Evolutionary conservation across 306 rosid species (phyloP), one percentile per base, ranked within the genome.

Genomic region (Crataegus laevigata): DNA sequence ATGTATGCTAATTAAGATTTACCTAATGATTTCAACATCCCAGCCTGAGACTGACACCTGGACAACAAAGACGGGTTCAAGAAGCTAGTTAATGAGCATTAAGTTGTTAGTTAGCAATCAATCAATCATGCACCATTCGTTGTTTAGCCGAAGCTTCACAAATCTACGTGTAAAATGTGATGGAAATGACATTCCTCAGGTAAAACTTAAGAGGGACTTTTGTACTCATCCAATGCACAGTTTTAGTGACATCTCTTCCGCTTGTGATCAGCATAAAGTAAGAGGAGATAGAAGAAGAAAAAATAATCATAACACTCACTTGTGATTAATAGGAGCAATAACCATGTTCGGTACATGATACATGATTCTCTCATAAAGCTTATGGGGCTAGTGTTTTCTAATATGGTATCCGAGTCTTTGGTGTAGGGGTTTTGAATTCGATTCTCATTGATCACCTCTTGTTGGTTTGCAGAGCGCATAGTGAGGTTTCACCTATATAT

Each of bases 61-160:
- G 84, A 66, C 66, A 52, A 77, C 29, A 65, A 67, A 42, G 21
- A 67, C 64, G 67, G 59, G 73, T 24, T 38, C 59, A 30, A 68
- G 43, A 5, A 64, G 68, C 67, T 77, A 72, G 65, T 29, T 34
- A 68, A 24, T 26, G 64, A 63, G 55, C 72, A 25, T 28, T 54
- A 65, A 67, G 85, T 76, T 82, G 75, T 45, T 25, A 78, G 78
- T 81, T 81, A 75, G 72, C 75, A 68, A 82, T 81, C 81, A 83
- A 62, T 80, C 84, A 81, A 62, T 80, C 84, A 32, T 69, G 71
- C 58, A 68, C 81, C 45, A 45, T 69, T 75, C 52, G 50, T 66
- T 71, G n/a, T 51, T 81, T 64, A 22, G 59, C 74, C 63, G 74
- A 71, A 45, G 21, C 32, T 64, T 59, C 51, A 22, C 63, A 69